These are phyloP conservation scores for Uronychia setigera DNA, from an alignment of 73 alveolate genomes.

Conservation along the genomic window DNA sequence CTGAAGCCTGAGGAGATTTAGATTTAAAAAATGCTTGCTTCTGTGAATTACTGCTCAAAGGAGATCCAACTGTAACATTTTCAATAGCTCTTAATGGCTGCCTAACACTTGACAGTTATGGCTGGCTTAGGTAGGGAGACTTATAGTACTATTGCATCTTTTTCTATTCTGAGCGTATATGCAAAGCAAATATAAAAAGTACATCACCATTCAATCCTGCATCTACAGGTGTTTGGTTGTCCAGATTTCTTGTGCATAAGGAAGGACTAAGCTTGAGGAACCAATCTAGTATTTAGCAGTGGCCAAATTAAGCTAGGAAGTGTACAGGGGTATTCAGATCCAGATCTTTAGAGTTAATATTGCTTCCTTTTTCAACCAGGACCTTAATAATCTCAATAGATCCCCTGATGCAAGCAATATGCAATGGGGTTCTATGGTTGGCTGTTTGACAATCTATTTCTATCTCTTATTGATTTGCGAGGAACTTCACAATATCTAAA, in stretches of 20 bases:
- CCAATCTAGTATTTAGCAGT: conserved; percentile 16
- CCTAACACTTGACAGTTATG: neutral
- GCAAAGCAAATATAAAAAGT: neutral
- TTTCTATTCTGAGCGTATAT: neutral
- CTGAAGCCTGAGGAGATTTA: neutral
- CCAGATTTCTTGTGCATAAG: neutral
- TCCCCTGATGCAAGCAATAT: conserved; percentile 64
- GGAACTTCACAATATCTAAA: conserved; percentile 66
- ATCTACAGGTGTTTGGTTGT: neutral
- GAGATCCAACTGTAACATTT: neutral
- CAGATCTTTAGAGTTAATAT: conserved; percentile 28
- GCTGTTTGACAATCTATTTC: conserved; percentile 75
- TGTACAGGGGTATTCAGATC: conserved; percentile 57
- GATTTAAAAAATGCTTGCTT: neutral
- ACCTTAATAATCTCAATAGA: conserved; percentile 13
- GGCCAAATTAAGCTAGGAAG: neutral
- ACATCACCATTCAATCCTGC: neutral
- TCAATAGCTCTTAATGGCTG: neutral
- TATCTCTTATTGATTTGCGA: conserved; percentile 58
- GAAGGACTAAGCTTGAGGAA: neutral
- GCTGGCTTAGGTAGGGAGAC: neutral
- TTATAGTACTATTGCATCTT: neutral
- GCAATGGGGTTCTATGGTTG: conserved; percentile 55
- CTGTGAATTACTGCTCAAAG: neutral
- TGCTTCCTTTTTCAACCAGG: conserved; percentile 23